Evolutionary conservation across 2,329 filamentous ascomycete genomes (phyloP).

Genomic region (Chalaropsis ovoidea): DNA sequence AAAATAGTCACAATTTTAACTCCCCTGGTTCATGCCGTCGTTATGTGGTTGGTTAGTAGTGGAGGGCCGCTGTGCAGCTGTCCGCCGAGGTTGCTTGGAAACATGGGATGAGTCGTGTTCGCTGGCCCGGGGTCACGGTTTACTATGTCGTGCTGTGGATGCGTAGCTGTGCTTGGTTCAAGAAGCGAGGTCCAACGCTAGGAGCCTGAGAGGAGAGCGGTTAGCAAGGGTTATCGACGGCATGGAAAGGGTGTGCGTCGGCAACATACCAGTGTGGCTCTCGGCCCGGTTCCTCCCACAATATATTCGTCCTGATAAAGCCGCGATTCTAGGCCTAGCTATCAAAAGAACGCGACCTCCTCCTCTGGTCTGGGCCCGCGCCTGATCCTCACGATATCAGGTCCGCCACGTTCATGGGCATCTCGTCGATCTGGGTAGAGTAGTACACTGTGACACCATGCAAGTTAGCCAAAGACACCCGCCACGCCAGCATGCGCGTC

Average conservation of each 20-base stretch:
- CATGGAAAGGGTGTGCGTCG: background rate
- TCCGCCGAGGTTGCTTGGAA: background rate
- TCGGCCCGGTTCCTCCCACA: slow-evolving; percentile 26
- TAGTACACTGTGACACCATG: slow-evolving; percentile 58
- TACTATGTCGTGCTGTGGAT: background rate
- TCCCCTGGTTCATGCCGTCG: slow-evolving; percentile 9
- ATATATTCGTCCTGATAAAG: slow-evolving; percentile 21
- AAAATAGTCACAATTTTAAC: background rate
- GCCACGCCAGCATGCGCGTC: background rate
- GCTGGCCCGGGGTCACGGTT: background rate
- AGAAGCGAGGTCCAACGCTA: slow-evolving; percentile 10
- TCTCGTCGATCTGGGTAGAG: slow-evolving; percentile 94
- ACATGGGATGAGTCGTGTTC: background rate
- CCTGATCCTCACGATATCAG: slow-evolving; percentile 40
- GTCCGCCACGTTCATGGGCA: slow-evolving; percentile 87
- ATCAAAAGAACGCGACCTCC: slow-evolving; percentile 6
- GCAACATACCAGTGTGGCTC: slow-evolving; percentile 17
- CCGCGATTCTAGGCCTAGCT: slow-evolving; percentile 12
- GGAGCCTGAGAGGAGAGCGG: background rate
- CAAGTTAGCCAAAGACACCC: slow-evolving; percentile 31
- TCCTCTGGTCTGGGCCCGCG: background rate
- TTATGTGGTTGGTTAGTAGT: slow-evolving; percentile 14
- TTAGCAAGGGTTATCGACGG: background rate
- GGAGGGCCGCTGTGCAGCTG: background rate
- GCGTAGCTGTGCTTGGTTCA: slow-evolving; percentile 12